Conservation (phyloP, 2,329 filamentous ascomycete genomes). For the Rutstroemia sp. region DNA sequence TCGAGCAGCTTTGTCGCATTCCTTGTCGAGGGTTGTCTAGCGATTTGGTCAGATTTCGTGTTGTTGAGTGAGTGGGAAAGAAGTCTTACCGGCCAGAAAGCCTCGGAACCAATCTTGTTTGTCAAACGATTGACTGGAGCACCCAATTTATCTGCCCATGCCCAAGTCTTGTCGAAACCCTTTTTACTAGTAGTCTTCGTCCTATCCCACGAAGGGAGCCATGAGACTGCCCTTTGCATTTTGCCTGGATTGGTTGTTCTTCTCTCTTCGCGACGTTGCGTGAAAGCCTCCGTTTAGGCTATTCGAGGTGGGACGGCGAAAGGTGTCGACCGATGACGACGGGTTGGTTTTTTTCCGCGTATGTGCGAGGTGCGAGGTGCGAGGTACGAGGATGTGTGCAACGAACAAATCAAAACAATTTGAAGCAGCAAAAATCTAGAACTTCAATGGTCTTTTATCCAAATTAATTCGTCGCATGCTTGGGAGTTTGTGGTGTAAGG, state of each 20-base stretch:
- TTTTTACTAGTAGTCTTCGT: slow-evolving; percentile 51
- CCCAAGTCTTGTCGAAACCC: slow-evolving; percentile 69
- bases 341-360: background rate
- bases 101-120: slow-evolving; percentile 73
- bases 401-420: background rate
- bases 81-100: slow-evolving; percentile 59
- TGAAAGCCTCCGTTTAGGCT: slow-evolving; percentile 3
- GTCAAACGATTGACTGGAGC: slow-evolving; percentile 73
- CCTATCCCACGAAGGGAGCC: slow-evolving; percentile 41
- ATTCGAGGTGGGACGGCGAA: slow-evolving; percentile 3
- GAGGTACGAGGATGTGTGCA: background rate
- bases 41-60: background rate
- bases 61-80: background rate
- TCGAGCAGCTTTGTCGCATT: slow-evolving; percentile 84
- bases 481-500: background rate
- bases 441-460: background rate
- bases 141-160: slow-evolving; percentile 58
- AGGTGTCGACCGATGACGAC: slow-evolving; percentile 2
- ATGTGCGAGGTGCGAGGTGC: too few relatives aligned
- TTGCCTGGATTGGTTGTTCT: slow-evolving; percentile 15
- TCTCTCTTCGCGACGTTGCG: slow-evolving; percentile 19
- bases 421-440: too few relatives aligned
- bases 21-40: slow-evolving; percentile 65
- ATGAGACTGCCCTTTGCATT: slow-evolving; percentile 29
- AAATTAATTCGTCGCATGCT: slow-evolving; percentile 6